Base-by-base conservation (phyloP, 345 rosid genomes). In the Cardamine chenopodiifolia region DNA sequence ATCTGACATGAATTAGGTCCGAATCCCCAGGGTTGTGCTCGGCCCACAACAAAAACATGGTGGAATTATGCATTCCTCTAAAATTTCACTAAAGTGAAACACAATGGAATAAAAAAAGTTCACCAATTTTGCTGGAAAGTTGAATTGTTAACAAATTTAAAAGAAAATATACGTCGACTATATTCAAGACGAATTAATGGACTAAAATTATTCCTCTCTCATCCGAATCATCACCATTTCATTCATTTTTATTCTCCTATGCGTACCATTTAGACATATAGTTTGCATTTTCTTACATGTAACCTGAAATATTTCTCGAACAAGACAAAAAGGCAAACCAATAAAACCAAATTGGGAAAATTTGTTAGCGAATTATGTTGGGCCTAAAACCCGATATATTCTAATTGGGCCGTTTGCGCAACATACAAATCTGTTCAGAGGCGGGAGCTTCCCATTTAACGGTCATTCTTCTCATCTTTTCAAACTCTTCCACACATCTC, bases 391-490 rank as follows among this genome's bases (percentile, higher is more conserved):
- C 20, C 44, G 8, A 64, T 48, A 2, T 55, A 7, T 44, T 45
- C 74, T 73, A 67, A 10, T 62, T 40, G 28, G 68, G 45, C 45
- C 75, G 72, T 15, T 85, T 37, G 23, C 91, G 72, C 68, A 77
- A 48, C 14, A 5, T 34, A 58, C 99, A 95, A 18, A 95, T 83
- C 48, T 88, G 84, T 74, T 82, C 84, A 35, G 80, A 62, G n/a
- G 87, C 70, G 3, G 97, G 97, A 39, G 88, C 81, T 11, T 89
- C 91, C 99, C 99, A 95, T 25, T 62, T 76, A 29, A 42, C 68
- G 29, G 81, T 35, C 74, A 52, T 45, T 23, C 67, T 62, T 84
- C 61, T 87, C 90, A 95, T 77, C 17, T 79, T 78, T 42, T 74
- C 78, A 35, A 90, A 87, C 74, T 86, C 93, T n/a, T 70, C 48